A percentile compares a stretch with the other conserved stretches of the same genome.
Evolutionary conservation across 495 filamentous ascomycete genomes (phyloP).

Genomic region (Annulohypoxylon nitens): DNA sequence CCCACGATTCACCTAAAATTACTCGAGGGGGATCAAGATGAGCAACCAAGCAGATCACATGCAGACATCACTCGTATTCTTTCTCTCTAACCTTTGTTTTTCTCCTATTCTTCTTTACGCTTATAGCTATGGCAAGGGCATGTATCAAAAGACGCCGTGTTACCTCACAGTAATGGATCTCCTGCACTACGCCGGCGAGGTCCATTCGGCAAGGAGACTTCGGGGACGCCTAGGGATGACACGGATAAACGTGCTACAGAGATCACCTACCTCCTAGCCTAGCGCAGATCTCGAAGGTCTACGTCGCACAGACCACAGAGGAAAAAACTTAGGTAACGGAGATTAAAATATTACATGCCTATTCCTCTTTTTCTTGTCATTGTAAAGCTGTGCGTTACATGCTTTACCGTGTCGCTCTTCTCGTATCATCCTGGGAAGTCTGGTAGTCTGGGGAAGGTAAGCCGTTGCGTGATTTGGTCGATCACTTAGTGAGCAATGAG

Average conservation of each 20-base stretch:
- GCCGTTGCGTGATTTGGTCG: constrained; percentile 41
- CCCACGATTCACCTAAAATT: constrained; percentile 12
- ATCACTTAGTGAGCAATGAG: constrained; percentile 23
- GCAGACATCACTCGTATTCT: neutral
- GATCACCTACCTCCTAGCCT: constrained; percentile 41
- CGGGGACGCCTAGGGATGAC: constrained; percentile 15
- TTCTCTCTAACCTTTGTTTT: neutral
- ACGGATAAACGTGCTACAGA: constrained; percentile 37
- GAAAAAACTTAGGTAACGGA: constrained; percentile 30
- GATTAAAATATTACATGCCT: constrained; percentile 24
- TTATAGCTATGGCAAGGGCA: constrained; percentile 9
- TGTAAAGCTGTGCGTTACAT: constrained; percentile 26
- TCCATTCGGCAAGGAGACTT: neutral
- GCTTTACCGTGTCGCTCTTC: constrained; percentile 22
- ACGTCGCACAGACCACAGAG: constrained; percentile 32
- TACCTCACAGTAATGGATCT: constrained; percentile 5
- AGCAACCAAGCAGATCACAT: neutral
- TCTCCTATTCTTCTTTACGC: neutral
- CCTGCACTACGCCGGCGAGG: constrained; percentile 11
- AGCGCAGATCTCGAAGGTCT: constrained; percentile 39
- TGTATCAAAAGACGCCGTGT: constrained; percentile 6
- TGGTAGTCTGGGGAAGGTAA: constrained; percentile 39
- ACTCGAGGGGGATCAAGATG: constrained; percentile 18
- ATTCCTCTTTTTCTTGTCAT: neutral
- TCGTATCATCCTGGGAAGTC: constrained; percentile 15